Evolutionary conservation across 2,329 filamentous ascomycete genomes (phyloP), one percentile per base, ranked within the genome.

Genomic region (Colletotrichum magnum): DNA sequence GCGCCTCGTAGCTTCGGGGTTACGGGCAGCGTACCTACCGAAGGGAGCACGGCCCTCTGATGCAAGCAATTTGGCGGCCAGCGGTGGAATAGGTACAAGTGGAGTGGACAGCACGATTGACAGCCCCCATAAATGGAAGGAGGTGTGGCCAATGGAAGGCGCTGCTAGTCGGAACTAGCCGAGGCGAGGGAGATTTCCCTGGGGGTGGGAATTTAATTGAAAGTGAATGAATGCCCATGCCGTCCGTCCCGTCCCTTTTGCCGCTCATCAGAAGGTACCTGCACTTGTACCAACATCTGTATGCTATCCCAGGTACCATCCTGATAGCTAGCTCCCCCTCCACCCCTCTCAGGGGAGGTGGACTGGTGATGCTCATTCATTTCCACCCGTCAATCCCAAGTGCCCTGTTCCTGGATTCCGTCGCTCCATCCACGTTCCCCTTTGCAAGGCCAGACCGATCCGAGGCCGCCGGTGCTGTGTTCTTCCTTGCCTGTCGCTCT

Each of bases 321-420:
- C 28, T 9, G 28, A 9, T 32, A 32, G 28, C 10, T 9, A 7
- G 28, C 28, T 32, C 28, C 28, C 32, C 32, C 32, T 36, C 32
- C 32, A 36, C 32, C 9, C 32, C 32, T 36, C 32, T 36, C 32
- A 36, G 32, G 32, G 41, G 41, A n/a, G 41, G 41, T n/a, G 13
- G 16, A 43, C 41, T 67, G 62, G 43, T 66, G 67, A 67, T 60
- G 57, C 47, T 69, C 57, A 61, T 69, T 69, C 57, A 67, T 69
- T 67, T 69, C 67, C 67, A 61, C 51, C 67, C 43, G 56, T 32
- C 36, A 39, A 56, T 21, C 62, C 62, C 50, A 67, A 48, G 51
- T 57, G 62, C 62, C 67, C 67, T 69, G 67, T 69, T 69, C 67
- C 67, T 69, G 57, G 67, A 61, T 61, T 61, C 63, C 67, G 56